Percentiles rank a stretch among this genome's conserved stretches.
phyloP scores from a whole-genome alignment of 441 rosid species.

The Populus hybrid region DNA sequence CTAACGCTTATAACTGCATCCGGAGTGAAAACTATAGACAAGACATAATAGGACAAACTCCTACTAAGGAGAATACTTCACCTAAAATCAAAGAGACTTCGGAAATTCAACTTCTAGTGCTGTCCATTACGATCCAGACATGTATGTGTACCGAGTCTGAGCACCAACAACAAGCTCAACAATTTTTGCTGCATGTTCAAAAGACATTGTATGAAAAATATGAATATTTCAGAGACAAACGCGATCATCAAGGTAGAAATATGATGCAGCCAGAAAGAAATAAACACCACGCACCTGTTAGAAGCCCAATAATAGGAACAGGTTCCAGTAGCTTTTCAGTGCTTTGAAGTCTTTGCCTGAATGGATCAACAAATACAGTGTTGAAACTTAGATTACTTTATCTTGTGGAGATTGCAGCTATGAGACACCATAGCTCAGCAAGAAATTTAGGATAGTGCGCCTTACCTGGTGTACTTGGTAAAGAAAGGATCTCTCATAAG shows the following conservation, averaged over 20 bases:
- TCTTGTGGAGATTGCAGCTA: not conserved
- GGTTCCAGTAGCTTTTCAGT: constrained; percentile 64
- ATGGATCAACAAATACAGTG: constrained; percentile 9
- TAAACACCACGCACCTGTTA: constrained; percentile 53
- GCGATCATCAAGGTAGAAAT: not conserved
- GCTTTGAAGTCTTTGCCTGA: constrained; percentile 78
- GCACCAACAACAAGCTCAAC: too few relatives aligned
- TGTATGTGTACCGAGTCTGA: constrained; percentile 84
- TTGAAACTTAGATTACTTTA: constrained; percentile 9
- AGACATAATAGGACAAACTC: not conserved
- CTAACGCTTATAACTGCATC: not conserved
- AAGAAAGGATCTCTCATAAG: constrained; percentile 97
- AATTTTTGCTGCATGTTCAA: constrained; percentile 57
- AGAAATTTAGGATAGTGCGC: not conserved
- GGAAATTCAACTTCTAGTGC: constrained; percentile 13
- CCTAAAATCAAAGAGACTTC: not conserved
- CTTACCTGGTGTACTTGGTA: constrained; percentile 71
- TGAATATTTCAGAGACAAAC: not conserved
- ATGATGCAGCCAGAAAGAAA: not conserved
- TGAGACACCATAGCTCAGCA: not conserved
- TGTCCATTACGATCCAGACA: constrained; percentile 72
- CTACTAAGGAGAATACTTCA: constrained; percentile 1
- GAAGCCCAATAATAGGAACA: constrained; percentile 69
- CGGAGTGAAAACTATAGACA: not conserved
- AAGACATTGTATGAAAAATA: not conserved